Evolutionary conservation across 2,329 filamentous ascomycete genomes (phyloP).

Genomic region (Claviceps cyperi): DNA sequence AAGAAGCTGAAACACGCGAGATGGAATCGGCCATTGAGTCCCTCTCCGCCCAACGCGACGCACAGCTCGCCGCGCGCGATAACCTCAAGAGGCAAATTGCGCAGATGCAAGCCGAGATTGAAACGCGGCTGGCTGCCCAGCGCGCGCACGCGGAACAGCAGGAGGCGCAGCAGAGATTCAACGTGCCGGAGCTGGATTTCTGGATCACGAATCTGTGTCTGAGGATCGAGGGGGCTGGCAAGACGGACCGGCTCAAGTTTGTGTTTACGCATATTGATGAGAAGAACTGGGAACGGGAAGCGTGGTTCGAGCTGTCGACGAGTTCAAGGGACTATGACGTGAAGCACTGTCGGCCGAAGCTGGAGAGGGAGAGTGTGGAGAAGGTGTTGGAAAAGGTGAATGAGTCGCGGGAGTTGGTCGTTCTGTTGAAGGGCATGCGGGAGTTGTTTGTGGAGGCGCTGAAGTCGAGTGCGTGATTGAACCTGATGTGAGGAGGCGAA

Average conservation of each 20-base stretch:
- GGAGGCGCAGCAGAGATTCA: conserved; percentile 73
- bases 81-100: conserved; percentile 46
- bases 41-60: conserved; percentile 45
- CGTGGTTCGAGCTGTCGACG: conserved; percentile 84
- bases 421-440: conserved; percentile 69
- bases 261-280: conserved; percentile 79
- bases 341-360: conserved; percentile 63
- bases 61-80: conserved; percentile 42
- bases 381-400: conserved; percentile 66
- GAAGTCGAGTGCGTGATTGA: conserved; percentile 22
- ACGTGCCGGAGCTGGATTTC: conserved; percentile 86
- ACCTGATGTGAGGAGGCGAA: not conserved
- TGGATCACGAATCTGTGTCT: conserved; percentile 88
- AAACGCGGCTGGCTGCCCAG: conserved; percentile 55
- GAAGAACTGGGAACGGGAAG: conserved; percentile 75
- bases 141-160: conserved; percentile 57
- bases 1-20: conserved; percentile 61
- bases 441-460: conserved; percentile 59
- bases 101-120: conserved; percentile 56
- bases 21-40: conserved; percentile 50
- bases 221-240: conserved; percentile 76
- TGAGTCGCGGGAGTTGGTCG: conserved; percentile 58
- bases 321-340: conserved; percentile 74
- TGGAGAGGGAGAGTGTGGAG: conserved; percentile 66
- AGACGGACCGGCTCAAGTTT: conserved; percentile 77